Base-by-base conservation (phyloP, 768 basidiomycete species). In the Termitomyces sp. region DNA sequence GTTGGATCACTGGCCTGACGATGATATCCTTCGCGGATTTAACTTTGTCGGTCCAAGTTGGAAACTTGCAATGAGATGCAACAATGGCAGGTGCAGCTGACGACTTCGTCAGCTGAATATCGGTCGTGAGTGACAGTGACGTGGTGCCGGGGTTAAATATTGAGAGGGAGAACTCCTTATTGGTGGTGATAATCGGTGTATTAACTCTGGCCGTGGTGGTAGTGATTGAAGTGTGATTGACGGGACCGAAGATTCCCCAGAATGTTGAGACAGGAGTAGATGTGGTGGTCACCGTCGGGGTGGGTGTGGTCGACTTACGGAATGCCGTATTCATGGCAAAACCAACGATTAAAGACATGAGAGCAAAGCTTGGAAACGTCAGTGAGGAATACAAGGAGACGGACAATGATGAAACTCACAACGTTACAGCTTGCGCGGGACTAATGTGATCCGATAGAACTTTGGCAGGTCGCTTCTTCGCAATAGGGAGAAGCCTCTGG, bases 301-400 rank as follows among this genome's bases (percentile, higher is more conserved):
- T 62, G 7, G 72, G 63, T 4, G 62, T 36, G 18, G 62, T 54
- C 31, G 62, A 56, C 29, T 73, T 62, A 20, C 73, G 76, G 68
- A 83, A 76, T 6, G 75, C 66, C 9, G 79, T 77, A 60, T 82
- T 84, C 66, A 82, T 75, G 12, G 84, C 73, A 44, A 81, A 82
- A 34, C 70, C 86, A 76, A 88, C 73, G n/a, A 90, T 76, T 39
- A 90, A 74, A 39, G 87, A 87, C 61, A 90, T 71, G 49, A 90
- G 68, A 0, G 87, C 85, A 59, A 90, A 79, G 49, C 88, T 90
- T 60, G n/a, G 5, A 56, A 26, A 28, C 26, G 7, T 63, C 24
- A 58, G 20, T 48, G 10, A 39, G 48, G 28, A 51, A 42, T 61
- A 54, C 34, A 54, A 13, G 47, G 16, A 64, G 47, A 59, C 44